Evolutionary conservation across 441 rosid genomes (phyloP).

Genomic region (Adansonia madagascariensis): DNA sequence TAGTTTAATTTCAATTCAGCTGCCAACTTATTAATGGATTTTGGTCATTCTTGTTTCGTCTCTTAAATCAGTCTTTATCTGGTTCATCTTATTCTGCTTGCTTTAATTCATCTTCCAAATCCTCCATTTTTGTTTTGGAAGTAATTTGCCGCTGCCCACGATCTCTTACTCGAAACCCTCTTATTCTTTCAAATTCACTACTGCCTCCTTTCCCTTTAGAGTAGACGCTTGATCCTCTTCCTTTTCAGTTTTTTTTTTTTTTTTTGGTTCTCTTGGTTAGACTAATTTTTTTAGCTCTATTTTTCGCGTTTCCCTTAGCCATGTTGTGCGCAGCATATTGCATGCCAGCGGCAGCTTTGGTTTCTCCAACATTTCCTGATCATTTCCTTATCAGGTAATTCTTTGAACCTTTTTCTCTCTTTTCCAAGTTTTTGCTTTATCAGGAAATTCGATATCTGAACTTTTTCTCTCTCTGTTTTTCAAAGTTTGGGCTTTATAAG

Average conservation of each 20-base stretch:
- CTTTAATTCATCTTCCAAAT: not conserved
- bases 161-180: not conserved
- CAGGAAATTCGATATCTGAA: conserved; percentile 39
- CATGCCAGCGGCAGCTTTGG: conserved; percentile 34
- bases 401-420: not conserved
- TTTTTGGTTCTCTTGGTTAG: conserved; percentile 7
- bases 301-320: conserved; percentile 16
- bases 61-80: conserved; percentile 28
- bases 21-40: conserved; percentile 45
- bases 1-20: not conserved
- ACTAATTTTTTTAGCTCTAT: not conserved
- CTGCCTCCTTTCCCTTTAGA: not conserved
- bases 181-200: conserved; percentile 20
- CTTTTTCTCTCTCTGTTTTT: not conserved
- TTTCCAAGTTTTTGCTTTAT: conserved; percentile 20
- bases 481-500: no score
- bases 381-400: conserved; percentile 36
- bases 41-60: conserved; percentile 47
- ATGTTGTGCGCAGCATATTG: conserved; percentile 32
- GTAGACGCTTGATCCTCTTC: conserved; percentile 24
- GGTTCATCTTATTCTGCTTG: conserved; percentile 26
- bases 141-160: conserved; percentile 47
- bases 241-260: conserved; percentile 18
- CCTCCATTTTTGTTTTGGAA: conserved; percentile 35
- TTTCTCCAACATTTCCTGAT: conserved; percentile 35